These are phyloP conservation scores for Pyrenophora teres DNA, from an alignment of 2,329 filamentous ascomycete species.

Conservation along the genomic window DNA sequence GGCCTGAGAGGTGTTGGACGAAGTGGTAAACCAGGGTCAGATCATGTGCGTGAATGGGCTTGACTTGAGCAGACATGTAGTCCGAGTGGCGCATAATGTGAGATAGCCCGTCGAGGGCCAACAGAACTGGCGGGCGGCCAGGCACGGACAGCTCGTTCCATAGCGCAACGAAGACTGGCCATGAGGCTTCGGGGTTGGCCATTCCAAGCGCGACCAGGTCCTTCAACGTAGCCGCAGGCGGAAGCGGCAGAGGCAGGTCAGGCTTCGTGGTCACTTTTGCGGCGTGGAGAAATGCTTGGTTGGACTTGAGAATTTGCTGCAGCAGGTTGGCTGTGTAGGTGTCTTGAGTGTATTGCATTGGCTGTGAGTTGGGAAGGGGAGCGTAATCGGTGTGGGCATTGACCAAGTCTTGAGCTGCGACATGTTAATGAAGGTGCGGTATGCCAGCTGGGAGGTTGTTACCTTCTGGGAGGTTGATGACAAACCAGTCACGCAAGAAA, in stretches of 20 bases:
- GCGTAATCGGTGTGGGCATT: constrained; percentile 82
- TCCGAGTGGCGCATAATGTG: constrained; percentile 79
- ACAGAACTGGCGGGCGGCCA: constrained; percentile 67
- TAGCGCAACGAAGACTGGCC: constrained; percentile 78
- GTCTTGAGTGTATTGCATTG: constrained; percentile 73
- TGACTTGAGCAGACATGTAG: constrained; percentile 73
- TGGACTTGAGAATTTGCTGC: constrained; percentile 72
- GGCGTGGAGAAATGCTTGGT: constrained; percentile 64
- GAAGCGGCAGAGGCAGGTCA: constrained; percentile 64
- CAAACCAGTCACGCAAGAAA: constrained; percentile 82
- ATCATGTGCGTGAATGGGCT: constrained; percentile 84
- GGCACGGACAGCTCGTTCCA: constrained; percentile 75
- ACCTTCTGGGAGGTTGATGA: constrained; percentile 90
- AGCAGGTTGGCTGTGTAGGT: constrained; percentile 77
- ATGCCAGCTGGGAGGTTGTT: constrained; percentile 35
- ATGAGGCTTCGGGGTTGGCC: constrained; percentile 76
- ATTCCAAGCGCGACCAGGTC: constrained; percentile 71
- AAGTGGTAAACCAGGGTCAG: constrained; percentile 77
- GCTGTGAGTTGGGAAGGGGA: constrained; percentile 62
- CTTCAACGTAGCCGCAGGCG: constrained; percentile 64
- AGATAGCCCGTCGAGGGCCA: constrained; percentile 77
- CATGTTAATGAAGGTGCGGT: constrained; percentile 18
- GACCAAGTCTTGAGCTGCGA: constrained; percentile 75
- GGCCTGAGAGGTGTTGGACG: constrained; percentile 65
- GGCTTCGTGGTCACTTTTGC: constrained; percentile 59